A percentile compares a stretch with the other conserved stretches of the same genome.
Evolutionary conservation across 1,139 yeast species (phyloP).

Genomic region (Pichia kudriavzevii): DNA sequence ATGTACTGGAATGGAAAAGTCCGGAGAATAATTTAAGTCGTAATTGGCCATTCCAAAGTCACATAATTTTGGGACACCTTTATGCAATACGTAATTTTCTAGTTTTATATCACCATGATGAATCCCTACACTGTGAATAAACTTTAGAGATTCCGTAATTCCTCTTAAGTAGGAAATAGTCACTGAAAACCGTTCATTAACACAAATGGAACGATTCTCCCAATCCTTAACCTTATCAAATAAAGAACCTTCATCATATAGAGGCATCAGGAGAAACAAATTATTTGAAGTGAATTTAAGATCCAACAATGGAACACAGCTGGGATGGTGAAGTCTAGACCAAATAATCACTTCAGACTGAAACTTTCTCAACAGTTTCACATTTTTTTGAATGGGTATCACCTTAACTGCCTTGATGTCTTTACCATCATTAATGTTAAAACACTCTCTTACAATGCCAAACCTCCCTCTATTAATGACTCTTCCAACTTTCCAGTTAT

Average conservation of each 20-base stretch:
- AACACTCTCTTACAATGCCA: conserved; percentile 72
- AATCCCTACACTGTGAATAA: conserved; percentile 65
- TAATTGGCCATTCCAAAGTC: conserved; percentile 74
- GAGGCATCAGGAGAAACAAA: conserved; percentile 65
- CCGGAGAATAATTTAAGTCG: conserved; percentile 11
- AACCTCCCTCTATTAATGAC: conserved; percentile 90
- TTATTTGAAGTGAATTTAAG: conserved; percentile 56
- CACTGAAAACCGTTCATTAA: too few species aligned
- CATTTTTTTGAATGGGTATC: conserved; percentile 44
- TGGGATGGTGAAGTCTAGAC: conserved; percentile 58
- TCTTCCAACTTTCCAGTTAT: conserved; percentile 53
- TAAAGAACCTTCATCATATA: conserved; percentile 74
- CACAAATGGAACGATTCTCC: conserved; percentile 42
- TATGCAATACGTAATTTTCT: conserved; percentile 69
- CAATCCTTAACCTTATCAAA: conserved; percentile 66
- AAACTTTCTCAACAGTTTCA: conserved; percentile 43
- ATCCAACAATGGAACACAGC: conserved; percentile 54
- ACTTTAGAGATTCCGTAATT: conserved; percentile 53
- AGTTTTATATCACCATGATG: conserved; percentile 88
- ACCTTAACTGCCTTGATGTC: conserved; percentile 65
- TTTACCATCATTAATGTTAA: conserved; percentile 18
- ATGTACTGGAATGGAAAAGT: too few species aligned
- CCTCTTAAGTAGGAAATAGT: conserved; percentile 49
- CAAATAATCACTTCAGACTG: conserved; percentile 69
- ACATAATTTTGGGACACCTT: conserved; percentile 46